A percentile compares a stretch with the other conserved stretches of the same genome.
Conservation (phyloP, 495 filamentous ascomycete species). For the Aspergillus funiculosus region DNA sequence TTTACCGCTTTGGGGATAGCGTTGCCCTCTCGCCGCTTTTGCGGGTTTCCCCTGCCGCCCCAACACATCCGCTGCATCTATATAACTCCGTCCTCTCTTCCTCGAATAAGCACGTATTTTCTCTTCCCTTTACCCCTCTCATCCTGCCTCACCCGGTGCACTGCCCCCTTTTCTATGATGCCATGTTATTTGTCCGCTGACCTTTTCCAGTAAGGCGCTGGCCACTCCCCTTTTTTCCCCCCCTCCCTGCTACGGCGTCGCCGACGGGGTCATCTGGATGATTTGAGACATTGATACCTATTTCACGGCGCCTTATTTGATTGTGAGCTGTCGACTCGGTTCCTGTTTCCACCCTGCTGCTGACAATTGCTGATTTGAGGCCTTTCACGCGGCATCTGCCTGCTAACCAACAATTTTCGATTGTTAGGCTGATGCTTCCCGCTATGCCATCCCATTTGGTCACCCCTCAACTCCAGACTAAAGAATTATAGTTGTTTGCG, state of each 20-base stretch:
- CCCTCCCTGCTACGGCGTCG: slow-evolving; percentile 13
- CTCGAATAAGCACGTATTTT: slow-evolving; percentile 16
- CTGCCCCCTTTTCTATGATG: slow-evolving; percentile 14
- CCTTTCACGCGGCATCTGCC: neutral
- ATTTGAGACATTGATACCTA: slow-evolving; percentile 8
- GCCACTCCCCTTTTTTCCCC: slow-evolving; percentile 2
- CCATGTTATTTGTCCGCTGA: slow-evolving; percentile 12
- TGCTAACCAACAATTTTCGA: neutral
- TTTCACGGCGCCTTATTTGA: slow-evolving; percentile 10
- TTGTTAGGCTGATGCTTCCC: neutral
- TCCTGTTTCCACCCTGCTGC: neutral
- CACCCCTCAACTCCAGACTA: too few species aligned
- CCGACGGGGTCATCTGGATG: slow-evolving; percentile 11
- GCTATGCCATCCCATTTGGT: neutral
- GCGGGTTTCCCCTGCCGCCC: slow-evolving; percentile 13
- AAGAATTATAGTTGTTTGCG: too few species aligned
- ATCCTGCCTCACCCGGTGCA: slow-evolving; percentile 6
- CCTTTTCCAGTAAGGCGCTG: slow-evolving; percentile 10
- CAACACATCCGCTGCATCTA: slow-evolving; percentile 11
- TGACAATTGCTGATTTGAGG: neutral
- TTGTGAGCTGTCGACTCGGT: neutral
- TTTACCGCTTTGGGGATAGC: slow-evolving; percentile 14
- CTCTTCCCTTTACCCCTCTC: slow-evolving; percentile 12
- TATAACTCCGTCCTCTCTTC: slow-evolving; percentile 16
- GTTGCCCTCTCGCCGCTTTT: slow-evolving; percentile 13